Percentiles rank a stretch among this genome's conserved stretches.
phyloP scores from a whole-genome alignment of 495 filamentous ascomycete genomes.

The Aspergillus diversus region DNA sequence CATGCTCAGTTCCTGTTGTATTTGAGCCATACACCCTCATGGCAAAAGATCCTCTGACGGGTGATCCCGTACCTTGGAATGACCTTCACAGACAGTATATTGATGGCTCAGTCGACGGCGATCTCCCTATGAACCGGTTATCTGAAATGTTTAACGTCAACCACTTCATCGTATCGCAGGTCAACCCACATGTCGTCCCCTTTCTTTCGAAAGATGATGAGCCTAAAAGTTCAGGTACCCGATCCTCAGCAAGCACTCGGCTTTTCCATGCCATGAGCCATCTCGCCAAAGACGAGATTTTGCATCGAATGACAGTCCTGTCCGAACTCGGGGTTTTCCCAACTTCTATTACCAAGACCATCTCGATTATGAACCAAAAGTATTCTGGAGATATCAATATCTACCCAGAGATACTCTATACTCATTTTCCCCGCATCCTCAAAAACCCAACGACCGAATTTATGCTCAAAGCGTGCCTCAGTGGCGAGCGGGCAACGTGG shows the following conservation, averaged over 20 bases:
- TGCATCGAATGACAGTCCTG: conserved; percentile 80
- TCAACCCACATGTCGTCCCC: conserved; percentile 91
- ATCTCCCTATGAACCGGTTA: conserved; percentile 87
- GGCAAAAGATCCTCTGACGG: conserved; percentile 84
- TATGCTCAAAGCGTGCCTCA: conserved; percentile 74
- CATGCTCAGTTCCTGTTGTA: conserved; percentile 89
- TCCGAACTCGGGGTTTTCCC: conserved; percentile 84
- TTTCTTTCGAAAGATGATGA: conserved; percentile 78
- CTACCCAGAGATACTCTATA: conserved; percentile 74
- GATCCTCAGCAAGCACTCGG: conserved; percentile 41
- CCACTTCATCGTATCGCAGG: conserved; percentile 96
- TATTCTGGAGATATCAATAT: conserved; percentile 98
- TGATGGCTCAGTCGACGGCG: conserved; percentile 92
- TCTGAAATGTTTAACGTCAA: conserved; percentile 98
- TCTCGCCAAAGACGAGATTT: conserved; percentile 77
- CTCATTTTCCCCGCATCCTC: conserved; percentile 75
- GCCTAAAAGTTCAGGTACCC: conserved; percentile 40
- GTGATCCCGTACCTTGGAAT: conserved; percentile 79
- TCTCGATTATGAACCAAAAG: conserved; percentile 82
- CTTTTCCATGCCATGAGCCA: conserved; percentile 73
- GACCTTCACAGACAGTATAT: conserved; percentile 82
- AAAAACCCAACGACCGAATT: conserved; percentile 90
- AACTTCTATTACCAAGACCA: conserved; percentile 75
- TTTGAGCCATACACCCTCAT: conserved; percentile 76
- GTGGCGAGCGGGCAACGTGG: conserved; percentile 88